Percentiles rank a stretch among this genome's conserved stretches.
These are phyloP conservation scores for Pneumocystis oryctolagi DNA, from an alignment of 1,139 yeast genomes.

Conservation along the genomic window DNA sequence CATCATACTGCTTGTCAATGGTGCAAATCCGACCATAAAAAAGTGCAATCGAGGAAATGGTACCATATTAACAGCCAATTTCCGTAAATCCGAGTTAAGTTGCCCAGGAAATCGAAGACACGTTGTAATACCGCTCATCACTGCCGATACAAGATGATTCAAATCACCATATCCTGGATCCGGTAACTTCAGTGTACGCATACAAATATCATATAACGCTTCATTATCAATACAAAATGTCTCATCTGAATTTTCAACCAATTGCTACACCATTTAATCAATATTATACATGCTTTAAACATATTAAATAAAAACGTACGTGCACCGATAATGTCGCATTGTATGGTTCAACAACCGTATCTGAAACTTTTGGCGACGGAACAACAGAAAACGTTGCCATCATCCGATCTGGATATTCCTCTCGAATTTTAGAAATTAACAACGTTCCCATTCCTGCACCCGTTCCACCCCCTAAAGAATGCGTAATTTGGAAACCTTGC, in stretches of 20 bases:
- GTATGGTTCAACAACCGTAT: constrained; percentile 34
- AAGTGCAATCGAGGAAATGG: constrained; percentile 35
- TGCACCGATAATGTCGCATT: constrained; percentile 30
- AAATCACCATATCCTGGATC: constrained; percentile 31
- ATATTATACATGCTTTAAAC: not conserved
- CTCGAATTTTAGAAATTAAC: constrained; percentile 28
- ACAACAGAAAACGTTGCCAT: constrained; percentile 33
- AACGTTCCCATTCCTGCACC: constrained; percentile 35
- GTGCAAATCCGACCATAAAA: constrained; percentile 34
- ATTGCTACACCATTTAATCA: constrained; percentile 24
- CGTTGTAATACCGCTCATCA: constrained; percentile 35
- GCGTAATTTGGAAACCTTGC: constrained; percentile 36
- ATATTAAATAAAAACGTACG: constrained; percentile 11
- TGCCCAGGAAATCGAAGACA: constrained; percentile 35
- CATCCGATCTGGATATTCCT: constrained; percentile 35
- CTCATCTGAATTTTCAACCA: constrained; percentile 32
- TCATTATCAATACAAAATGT: constrained; percentile 35
- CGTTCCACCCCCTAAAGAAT: constrained; percentile 35
- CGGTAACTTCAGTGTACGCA: constrained; percentile 27
- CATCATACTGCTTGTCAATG: constrained; percentile 28
- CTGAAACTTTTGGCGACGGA: constrained; percentile 33
- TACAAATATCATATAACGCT: constrained; percentile 32
- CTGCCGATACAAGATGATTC: constrained; percentile 30
- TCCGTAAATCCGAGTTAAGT: constrained; percentile 33
- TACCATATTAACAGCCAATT: constrained; percentile 33